Conservation (phyloP, 345 rosid genomes). For the Camelina hispida region DNA sequence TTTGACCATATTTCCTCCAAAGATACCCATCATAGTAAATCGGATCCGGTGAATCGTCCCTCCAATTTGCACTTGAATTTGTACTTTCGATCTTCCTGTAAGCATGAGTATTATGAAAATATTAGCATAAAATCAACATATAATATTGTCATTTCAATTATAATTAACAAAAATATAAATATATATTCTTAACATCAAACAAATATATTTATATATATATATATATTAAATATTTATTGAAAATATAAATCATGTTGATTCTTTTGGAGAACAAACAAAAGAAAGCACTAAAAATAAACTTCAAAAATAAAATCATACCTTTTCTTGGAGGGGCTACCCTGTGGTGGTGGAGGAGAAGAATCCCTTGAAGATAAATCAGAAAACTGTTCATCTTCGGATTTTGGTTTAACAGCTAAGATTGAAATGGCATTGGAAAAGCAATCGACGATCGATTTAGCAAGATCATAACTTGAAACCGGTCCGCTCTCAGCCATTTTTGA, state of each 20-base stretch:
- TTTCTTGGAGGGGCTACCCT: conserved; percentile 29
- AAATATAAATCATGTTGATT: neutral
- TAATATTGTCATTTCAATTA: neutral
- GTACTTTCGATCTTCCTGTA: conserved; percentile 29
- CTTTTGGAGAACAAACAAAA: neutral
- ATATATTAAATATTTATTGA: neutral
- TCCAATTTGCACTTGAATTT: conserved; percentile 32
- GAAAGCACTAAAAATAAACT: neutral
- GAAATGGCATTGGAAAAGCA: conserved; percentile 36
- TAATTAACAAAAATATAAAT: too few species aligned
- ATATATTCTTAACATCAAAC: too few species aligned
- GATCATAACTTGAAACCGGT: conserved; percentile 33
- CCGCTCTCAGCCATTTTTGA: conserved; percentile 21
- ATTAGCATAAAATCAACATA: conserved; percentile 1
- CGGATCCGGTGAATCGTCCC: conserved; percentile 44
- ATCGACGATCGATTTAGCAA: conserved; percentile 30
- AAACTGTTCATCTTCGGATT: conserved; percentile 3
- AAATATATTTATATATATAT: too few species aligned
- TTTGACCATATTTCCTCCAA: conserved; percentile 46
- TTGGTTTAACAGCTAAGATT: conserved; percentile 19
- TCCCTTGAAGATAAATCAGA: conserved; percentile 28
- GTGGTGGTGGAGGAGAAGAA: conserved; percentile 19
- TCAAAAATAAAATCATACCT: conserved; percentile 29
- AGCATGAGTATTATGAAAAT: neutral
- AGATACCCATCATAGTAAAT: conserved; percentile 35